Base-by-base conservation (phyloP, 1,284 basidiomycete genomes). In the Exobasidium cylindrosporum region DNA sequence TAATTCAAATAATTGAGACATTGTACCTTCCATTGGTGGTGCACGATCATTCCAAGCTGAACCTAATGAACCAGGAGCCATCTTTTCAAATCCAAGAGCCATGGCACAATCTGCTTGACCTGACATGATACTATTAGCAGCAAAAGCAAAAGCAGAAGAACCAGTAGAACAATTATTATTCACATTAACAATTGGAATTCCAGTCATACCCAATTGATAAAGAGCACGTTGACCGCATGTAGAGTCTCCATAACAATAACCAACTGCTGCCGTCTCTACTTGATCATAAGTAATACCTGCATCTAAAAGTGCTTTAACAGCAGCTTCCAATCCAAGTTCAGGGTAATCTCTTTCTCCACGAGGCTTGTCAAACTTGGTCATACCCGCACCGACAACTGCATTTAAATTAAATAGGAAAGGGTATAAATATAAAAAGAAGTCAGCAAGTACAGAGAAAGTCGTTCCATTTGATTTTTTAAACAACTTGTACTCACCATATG, bases 221-320 rank as follows among this genome's bases (percentile, higher is more conserved):
- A 93, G 82, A 1, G 89, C 87, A 28, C 90, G 84, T 81, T 92
- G 91, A 23, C 91, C 91, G 68, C 85, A 85, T 0, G 89, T 91
- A 29, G 71, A 75, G 64, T 74, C 74, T 31, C 72, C 73, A 64
- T 56, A 76, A 61, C 70, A 70, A 79, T 87, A 90, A 17, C 90
- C 90, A n/a, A 89, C 90, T 66, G 83, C 87, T 0, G 90, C 91
- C 32, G 84, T 86, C 76, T 92, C 84, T 31, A 93, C 81, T 0
- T 82, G 81, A 74, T 92, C 91, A 73, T 93, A 93, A 10, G 86
- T 91, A 61, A 92, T 85, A 84, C 90, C 90, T 69, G 91, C 89
- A 74, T 92, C 91, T 26, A 92, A 84, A 23, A 92, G 83, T 0
- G 90, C 90, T 73, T 92, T 92, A 1, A 89, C 90, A 0, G 87